These are phyloP conservation scores for Casaregolazyma suthepensis DNA, from an alignment of 1,139 yeast species.

Conservation along the genomic window DNA sequence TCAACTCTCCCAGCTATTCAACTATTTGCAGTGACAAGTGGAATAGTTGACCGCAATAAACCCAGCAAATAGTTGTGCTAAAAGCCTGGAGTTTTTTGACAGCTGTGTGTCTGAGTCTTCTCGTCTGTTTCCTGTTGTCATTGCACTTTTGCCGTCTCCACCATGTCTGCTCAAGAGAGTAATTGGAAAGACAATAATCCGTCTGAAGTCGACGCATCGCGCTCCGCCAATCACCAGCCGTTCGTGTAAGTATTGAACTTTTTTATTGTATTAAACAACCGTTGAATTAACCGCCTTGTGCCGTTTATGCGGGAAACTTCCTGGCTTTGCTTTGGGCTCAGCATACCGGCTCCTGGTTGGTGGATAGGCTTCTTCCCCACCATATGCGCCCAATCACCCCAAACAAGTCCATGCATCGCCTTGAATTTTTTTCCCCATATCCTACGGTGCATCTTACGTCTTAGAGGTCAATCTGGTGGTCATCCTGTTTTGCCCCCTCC, in stretches of 20 bases:
- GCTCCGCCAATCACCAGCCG: conserved; percentile 4
- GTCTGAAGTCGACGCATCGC: conserved; percentile 6
- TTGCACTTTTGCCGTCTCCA: not conserved
- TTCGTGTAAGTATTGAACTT: conserved; percentile 2
- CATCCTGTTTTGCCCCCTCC: conserved; percentile 15
- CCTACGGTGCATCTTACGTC: not conserved
- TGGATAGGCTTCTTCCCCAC: not conserved
- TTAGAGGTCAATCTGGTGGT: conserved; percentile 11
- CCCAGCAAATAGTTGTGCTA: not conserved
- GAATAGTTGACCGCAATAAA: not conserved
- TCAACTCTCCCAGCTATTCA: not conserved
- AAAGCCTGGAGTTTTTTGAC: not conserved
- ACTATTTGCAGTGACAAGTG: not conserved
- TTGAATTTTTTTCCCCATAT: not conserved
- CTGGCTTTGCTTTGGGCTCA: not conserved
- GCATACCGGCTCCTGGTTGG: not conserved
- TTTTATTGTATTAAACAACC: not conserved
- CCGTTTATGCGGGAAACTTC: not conserved
- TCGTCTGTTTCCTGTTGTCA: not conserved
- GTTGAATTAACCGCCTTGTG: not conserved
- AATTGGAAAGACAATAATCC: conserved; percentile 4
- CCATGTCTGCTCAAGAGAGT: conserved; percentile 5
- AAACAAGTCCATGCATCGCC: not conserved
- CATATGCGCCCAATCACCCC: not conserved
- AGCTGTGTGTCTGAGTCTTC: not conserved